Evolutionary conservation across 805 yeast genomes (phyloP).

Genomic region (Cyberlindnera euphorbiiphila): DNA sequence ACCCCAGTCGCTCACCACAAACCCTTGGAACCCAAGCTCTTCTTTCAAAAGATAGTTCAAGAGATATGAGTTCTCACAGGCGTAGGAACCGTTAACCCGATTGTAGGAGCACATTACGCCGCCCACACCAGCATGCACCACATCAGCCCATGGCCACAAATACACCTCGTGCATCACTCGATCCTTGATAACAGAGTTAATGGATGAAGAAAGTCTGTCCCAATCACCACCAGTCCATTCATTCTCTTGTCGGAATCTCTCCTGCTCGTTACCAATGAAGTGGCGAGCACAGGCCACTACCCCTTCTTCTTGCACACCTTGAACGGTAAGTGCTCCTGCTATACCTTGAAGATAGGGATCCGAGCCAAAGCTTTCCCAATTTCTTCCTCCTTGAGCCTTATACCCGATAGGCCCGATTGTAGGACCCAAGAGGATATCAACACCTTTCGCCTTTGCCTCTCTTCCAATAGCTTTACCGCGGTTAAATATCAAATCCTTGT

Average conservation of each 20-base stretch:
- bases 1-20: constrained; percentile 66
- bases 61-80: constrained; percentile 56
- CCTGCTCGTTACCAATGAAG: constrained; percentile 60
- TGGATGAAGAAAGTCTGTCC: constrained; percentile 40
- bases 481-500: constrained; percentile 44
- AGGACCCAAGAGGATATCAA: constrained; percentile 54
- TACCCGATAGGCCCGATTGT: constrained; percentile 57
- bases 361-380: constrained; percentile 61
- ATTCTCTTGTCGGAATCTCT: constrained; percentile 50
- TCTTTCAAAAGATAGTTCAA: constrained; percentile 53
- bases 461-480: constrained; percentile 56
- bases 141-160: constrained; percentile 66
- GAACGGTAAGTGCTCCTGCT: constrained; percentile 47
- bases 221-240: constrained; percentile 47
- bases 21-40: constrained; percentile 64
- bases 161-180: constrained; percentile 58
- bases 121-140: constrained; percentile 55
- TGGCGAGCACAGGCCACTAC: constrained; percentile 56
- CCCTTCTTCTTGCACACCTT: constrained; percentile 55
- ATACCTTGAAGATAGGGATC: constrained; percentile 61
- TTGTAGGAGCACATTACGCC: constrained; percentile 62
- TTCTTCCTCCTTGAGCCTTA: constrained; percentile 61
- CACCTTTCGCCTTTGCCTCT: constrained; percentile 52
- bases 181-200: constrained; percentile 55
- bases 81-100: constrained; percentile 50